Conservation (phyloP, 108 stramenopile species). For the Pseudonitzschia multiseries region DNA sequence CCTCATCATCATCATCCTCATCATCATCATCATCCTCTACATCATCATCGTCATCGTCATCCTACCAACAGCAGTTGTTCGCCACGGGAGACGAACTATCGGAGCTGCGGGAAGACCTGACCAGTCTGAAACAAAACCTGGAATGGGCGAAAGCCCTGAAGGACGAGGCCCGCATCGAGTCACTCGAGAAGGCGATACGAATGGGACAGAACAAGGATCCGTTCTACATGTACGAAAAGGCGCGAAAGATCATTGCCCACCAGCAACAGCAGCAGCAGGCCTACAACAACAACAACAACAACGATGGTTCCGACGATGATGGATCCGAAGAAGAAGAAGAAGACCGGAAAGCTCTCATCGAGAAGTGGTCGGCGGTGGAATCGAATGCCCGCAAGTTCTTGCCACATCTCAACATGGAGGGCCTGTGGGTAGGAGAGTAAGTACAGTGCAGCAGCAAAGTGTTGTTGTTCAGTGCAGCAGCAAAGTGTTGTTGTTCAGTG, state of each 20-base stretch:
- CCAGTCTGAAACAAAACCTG: constrained; percentile 29
- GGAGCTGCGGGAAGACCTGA: constrained; percentile 28
- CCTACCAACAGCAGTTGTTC: background rate
- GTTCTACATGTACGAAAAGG: constrained; percentile 43
- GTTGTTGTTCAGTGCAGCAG: constrained; percentile 2
- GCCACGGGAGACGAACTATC: constrained; percentile 28
- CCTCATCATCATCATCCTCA: too few relatives aligned
- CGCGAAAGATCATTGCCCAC: constrained; percentile 27
- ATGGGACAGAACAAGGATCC: constrained; percentile 44
- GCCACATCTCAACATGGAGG: constrained; percentile 77
- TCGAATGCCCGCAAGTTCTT: constrained; percentile 43
- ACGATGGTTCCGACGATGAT: constrained; percentile 47
- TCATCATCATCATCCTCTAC: too few relatives aligned
- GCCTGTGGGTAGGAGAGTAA: constrained; percentile 81
- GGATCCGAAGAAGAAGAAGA: constrained; percentile 43
- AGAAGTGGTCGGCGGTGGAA: constrained; percentile 35
- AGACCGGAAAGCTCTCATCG: constrained; percentile 29
- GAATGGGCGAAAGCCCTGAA: constrained; percentile 40
- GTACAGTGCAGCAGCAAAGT: constrained; percentile 13
- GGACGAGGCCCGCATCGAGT: constrained; percentile 24
- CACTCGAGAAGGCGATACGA: constrained; percentile 27
- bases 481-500: background rate
- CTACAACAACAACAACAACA: too few relatives aligned
- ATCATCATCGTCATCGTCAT: background rate
- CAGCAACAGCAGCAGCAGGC: too few relatives aligned